Evolutionary conservation across 192 early-diverging fungal genomes (phyloP).

Genomic region (Backusella sp.): DNA sequence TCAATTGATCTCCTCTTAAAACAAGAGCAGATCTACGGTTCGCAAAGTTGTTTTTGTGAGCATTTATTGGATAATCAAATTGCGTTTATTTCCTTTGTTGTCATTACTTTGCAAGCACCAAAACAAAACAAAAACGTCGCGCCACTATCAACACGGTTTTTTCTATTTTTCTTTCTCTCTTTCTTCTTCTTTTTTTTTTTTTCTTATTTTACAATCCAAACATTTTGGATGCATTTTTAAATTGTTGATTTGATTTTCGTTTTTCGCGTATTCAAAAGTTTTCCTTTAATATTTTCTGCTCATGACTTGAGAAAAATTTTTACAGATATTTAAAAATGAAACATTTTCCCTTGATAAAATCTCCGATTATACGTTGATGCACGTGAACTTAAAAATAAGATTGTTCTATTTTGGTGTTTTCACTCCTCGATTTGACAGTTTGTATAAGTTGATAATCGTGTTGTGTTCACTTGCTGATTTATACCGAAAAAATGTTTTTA

Average conservation of each 20-base stretch:
- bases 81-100: neutral
- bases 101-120: neutral
- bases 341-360: slow-evolving; percentile 3
- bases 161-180: neutral
- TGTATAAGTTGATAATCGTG: neutral
- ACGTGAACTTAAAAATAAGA: neutral
- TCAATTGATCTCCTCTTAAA: neutral
- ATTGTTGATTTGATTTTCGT: neutral
- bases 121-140: neutral
- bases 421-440: neutral
- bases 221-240: neutral
- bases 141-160: neutral
- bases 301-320: neutral
- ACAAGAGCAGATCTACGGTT: neutral
- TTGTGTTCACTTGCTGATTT: too few species aligned
- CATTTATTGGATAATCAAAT: slow-evolving; percentile 4
- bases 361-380: neutral
- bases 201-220: neutral
- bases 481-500: too few species aligned
- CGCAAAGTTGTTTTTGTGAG: neutral
- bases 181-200: too few species aligned
- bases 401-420: neutral
- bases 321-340: neutral
- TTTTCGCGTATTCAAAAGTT: neutral
- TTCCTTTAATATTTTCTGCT: neutral